A percentile compares a stretch with the other conserved stretches of the same genome.
Evolutionary conservation across 768 basidiomycete genomes (phyloP).

Genomic region (Termitomyces titanicus): DNA sequence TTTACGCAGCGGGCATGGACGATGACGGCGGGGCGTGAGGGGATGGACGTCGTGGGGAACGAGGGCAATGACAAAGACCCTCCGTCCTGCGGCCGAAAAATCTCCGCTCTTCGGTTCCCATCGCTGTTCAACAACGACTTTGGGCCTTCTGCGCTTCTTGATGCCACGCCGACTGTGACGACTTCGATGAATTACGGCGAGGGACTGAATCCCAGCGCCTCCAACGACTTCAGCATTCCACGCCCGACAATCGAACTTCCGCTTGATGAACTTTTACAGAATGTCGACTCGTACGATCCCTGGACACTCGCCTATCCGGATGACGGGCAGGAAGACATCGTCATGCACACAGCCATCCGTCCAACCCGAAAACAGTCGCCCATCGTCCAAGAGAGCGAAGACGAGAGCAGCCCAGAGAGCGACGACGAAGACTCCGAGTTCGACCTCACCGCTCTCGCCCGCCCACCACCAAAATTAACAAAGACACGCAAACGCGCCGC

Average conservation of each 20-base stretch:
- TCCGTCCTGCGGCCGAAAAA: constrained; percentile 26
- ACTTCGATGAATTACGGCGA: constrained; percentile 76
- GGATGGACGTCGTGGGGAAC: constrained; percentile 17
- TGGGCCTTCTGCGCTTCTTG: constrained; percentile 72
- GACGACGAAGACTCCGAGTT: constrained; percentile 35
- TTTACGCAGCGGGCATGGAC: too few relatives aligned
- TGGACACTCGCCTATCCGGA: constrained; percentile 12
- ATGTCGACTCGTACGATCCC: constrained; percentile 30
- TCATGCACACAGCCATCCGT: constrained; percentile 25
- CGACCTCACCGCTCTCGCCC: constrained; percentile 26
- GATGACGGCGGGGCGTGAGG: too few relatives aligned
- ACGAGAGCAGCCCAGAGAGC: constrained; percentile 28
- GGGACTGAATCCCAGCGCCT: constrained; percentile 48
- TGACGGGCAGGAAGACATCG: constrained; percentile 22
- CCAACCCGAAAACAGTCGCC: constrained; percentile 15
- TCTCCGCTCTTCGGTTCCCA: constrained; percentile 59
- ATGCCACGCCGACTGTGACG: constrained; percentile 62
- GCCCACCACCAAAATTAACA: constrained; percentile 13
- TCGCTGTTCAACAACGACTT: constrained; percentile 72
- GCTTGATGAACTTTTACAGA: constrained; percentile 74
- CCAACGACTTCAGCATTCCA: constrained; percentile 54
- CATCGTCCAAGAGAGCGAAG: constrained; percentile 26
- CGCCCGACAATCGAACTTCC: constrained; percentile 85
- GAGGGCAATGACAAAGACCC: constrained; percentile 35
- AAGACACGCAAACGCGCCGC: constrained; percentile 21